Percentiles rank a stretch among this genome's conserved stretches.
phyloP scores from a whole-genome alignment of 2,329 filamentous ascomycete species.

The Verticillium albo-atrum region DNA sequence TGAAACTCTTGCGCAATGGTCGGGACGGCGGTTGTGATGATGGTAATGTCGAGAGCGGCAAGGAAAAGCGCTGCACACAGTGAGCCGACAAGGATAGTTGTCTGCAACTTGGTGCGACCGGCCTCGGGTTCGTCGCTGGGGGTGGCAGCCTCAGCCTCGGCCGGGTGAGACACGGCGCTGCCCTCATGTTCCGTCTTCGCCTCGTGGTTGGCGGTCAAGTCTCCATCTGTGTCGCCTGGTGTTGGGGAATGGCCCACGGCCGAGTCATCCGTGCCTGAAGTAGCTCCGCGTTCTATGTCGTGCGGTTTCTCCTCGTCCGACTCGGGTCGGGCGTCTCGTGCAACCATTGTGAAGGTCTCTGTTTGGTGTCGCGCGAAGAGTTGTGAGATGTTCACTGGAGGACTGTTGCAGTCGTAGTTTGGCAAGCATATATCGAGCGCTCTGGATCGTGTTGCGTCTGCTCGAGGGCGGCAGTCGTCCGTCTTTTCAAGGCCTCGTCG shows the following conservation, averaged over 20 bases:
- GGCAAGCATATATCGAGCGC: background rate
- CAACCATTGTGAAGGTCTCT: background rate
- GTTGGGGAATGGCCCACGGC: background rate
- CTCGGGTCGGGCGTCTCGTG: background rate
- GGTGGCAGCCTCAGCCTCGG: background rate
- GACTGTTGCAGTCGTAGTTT: background rate
- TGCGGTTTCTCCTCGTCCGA: background rate
- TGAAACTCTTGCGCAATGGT: slow-evolving; percentile 55
- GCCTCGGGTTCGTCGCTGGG: slow-evolving; percentile 21
- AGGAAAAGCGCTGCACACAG: slow-evolving; percentile 30
- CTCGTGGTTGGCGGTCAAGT: background rate
- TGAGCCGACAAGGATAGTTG: slow-evolving; percentile 13
- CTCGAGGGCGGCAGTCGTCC: background rate
- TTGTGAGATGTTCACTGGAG: background rate
- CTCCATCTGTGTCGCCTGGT: background rate
- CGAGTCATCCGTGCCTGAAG: background rate
- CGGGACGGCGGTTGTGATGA: slow-evolving; percentile 58
- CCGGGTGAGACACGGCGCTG: background rate
- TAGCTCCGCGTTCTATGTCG: background rate
- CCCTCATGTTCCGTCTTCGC: background rate
- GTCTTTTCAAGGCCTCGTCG: background rate
- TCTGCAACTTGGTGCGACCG: slow-evolving; percentile 31
- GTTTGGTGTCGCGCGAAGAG: background rate
- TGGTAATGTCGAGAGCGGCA: slow-evolving; percentile 47
- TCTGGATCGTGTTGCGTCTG: background rate